Evolutionary conservation across 257 asterid species (phyloP).

Genomic region (Solanum bulbocastanum): DNA sequence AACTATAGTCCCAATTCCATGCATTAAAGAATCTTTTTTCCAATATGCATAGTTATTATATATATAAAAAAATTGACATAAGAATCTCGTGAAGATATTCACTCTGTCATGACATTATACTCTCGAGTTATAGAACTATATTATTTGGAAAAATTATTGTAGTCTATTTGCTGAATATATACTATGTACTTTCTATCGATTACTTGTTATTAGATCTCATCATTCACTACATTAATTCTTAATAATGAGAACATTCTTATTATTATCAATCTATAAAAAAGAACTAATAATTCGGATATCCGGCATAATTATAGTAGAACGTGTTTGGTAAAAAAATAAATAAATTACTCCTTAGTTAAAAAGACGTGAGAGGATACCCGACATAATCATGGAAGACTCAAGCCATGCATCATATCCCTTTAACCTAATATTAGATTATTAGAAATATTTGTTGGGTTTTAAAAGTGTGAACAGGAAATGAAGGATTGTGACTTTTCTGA

Average conservation of each 20-base stretch:
- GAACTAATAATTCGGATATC: background rate
- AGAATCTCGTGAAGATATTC: background rate
- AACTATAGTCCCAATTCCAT: background rate
- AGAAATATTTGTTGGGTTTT: background rate
- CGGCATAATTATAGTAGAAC: background rate
- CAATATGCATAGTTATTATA: background rate
- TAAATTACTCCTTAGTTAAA: background rate
- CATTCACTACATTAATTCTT: background rate
- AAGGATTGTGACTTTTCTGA: no score
- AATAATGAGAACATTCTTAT: background rate
- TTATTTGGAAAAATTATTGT: background rate
- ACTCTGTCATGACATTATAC: background rate
- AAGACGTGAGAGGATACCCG: background rate
- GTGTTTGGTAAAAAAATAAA: background rate
- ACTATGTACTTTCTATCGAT: background rate
- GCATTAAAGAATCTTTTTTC: background rate
- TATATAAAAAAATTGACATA: background rate
- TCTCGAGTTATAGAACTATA: background rate
- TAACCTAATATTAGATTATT: background rate
- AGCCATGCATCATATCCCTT: background rate
- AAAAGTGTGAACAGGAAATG: no score
- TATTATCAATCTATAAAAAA: background rate
- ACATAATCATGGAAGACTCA: background rate
- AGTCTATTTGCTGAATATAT: background rate
- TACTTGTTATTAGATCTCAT: background rate